Conservation (phyloP, 495 filamentous ascomycete genomes). For the Tuber indicum region DNA sequence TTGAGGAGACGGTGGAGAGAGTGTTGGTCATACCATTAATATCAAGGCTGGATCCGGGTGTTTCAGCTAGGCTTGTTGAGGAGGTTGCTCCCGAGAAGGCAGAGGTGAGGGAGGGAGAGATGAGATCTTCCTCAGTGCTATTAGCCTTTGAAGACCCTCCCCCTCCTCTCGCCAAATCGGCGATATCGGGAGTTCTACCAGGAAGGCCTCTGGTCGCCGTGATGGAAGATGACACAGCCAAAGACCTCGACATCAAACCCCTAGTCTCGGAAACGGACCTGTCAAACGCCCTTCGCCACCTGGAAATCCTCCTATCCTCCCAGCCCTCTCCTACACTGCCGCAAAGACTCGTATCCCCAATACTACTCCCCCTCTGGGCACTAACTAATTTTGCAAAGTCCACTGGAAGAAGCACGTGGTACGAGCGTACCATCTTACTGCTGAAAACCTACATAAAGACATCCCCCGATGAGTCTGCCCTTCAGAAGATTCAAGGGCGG, state of each 20-base stretch:
- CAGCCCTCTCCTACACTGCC: conserved; percentile 56
- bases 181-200: conserved; percentile 7
- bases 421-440: conserved; percentile 16
- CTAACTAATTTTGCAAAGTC: conserved; percentile 46
- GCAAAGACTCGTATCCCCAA: conserved; percentile 52
- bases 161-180: not conserved
- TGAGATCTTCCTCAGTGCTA: conserved; percentile 24
- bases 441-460: conserved; percentile 31
- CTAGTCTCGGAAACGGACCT: conserved; percentile 33
- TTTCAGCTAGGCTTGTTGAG: not conserved
- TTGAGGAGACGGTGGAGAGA: conserved; percentile 51
- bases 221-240: conserved; percentile 4
- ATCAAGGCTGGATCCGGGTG: conserved; percentile 46
- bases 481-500: conserved; percentile 25
- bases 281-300: conserved; percentile 46
- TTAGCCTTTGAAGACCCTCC: conserved; percentile 27
- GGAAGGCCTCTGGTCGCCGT: conserved; percentile 11
- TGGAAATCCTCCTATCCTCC: conserved; percentile 49
- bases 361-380: conserved; percentile 56
- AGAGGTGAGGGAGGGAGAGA: conserved; percentile 1
- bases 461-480: not conserved
- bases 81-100: not conserved
- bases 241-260: not conserved
- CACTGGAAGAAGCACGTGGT: conserved; percentile 35
- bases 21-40: conserved; percentile 53